Evolutionary conservation across 2,329 filamentous ascomycete species (phyloP).

Genomic region (Talaromyces sp.): DNA sequence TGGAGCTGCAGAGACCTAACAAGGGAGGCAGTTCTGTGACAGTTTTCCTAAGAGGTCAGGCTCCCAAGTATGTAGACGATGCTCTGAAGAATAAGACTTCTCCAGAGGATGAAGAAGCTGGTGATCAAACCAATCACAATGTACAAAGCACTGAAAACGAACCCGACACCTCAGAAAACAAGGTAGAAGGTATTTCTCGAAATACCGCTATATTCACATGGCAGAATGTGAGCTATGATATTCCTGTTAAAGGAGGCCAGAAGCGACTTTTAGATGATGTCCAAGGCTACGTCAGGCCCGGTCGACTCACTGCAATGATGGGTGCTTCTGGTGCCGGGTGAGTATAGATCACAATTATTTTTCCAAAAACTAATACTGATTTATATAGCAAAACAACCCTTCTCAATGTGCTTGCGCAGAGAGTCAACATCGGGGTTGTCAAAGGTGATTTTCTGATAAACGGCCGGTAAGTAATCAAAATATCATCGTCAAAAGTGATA

Average conservation of each 20-base stretch:
- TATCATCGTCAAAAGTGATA: neutral
- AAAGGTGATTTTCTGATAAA: constrained; percentile 42
- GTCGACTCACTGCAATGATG: constrained; percentile 74
- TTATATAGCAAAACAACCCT: constrained; percentile 43
- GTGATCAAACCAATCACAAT: constrained; percentile 19
- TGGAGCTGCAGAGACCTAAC: constrained; percentile 72
- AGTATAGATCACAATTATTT: constrained; percentile 5
- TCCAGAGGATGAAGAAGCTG: constrained; percentile 49
- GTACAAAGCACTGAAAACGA: constrained; percentile 16
- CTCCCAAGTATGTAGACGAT: constrained; percentile 53
- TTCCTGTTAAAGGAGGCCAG: constrained; percentile 40
- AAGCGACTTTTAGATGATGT: constrained; percentile 53
- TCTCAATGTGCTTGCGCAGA: constrained; percentile 42
- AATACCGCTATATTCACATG: constrained; percentile 75
- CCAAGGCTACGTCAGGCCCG: constrained; percentile 69
- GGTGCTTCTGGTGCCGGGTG: constrained; percentile 61
- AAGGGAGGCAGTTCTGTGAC: constrained; percentile 77
- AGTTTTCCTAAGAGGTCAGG: constrained; percentile 35
- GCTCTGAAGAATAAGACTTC: constrained; percentile 46
- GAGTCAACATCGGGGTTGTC: constrained; percentile 40
- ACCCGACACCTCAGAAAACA: constrained; percentile 17
- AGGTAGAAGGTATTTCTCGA: constrained; percentile 50
- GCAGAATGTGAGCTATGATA: constrained; percentile 74
- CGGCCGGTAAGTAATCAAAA: constrained; percentile 28
- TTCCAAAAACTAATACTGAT: neutral